Evolutionary conservation across 106 monocot species (phyloP).

Genomic region (Gastrodia elata): DNA sequence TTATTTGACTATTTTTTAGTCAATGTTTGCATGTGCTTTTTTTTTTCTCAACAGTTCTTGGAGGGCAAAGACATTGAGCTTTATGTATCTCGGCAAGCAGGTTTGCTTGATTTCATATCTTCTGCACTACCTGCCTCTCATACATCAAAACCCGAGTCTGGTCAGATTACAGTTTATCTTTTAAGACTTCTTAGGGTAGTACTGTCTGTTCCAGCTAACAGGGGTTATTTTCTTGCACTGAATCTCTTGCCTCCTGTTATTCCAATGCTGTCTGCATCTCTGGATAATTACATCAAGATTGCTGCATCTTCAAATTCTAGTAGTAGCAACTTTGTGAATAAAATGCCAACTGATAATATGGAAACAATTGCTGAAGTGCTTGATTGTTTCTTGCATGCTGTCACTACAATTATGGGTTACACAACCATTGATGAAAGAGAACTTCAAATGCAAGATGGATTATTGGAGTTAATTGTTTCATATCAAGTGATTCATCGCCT

Average conservation of each 20-base stretch:
- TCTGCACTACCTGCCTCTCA: constrained; percentile 89
- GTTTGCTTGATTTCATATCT: constrained; percentile 87
- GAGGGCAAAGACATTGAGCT: constrained; percentile 89
- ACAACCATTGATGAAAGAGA: constrained; percentile 50
- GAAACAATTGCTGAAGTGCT: constrained; percentile 69
- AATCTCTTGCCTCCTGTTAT: constrained; percentile 96
- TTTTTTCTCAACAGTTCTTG: constrained; percentile 47
- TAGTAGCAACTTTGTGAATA: constrained; percentile 25
- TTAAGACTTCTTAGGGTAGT: constrained; percentile 58
- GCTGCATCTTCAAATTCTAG: constrained; percentile 74
- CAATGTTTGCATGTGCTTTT: background rate
- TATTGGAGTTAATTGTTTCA: constrained; percentile 77
- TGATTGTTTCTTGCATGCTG: constrained; percentile 77
- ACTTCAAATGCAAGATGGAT: constrained; percentile 76
- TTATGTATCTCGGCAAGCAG: constrained; percentile 81
- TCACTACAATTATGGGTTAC: constrained; percentile 60
- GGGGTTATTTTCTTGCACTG: constrained; percentile 83
- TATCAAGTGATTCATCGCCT: constrained; percentile 88
- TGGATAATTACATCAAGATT: constrained; percentile 94
- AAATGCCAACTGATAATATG: constrained; percentile 53
- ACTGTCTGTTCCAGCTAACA: constrained; percentile 62
- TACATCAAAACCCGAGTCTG: constrained; percentile 82
- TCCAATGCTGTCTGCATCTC: constrained; percentile 77
- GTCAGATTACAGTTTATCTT: constrained; percentile 77
- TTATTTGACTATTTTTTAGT: background rate